Evolutionary conservation across 78 protist species (phyloP).

Genomic region (Dictyostelium intermedium): DNA sequence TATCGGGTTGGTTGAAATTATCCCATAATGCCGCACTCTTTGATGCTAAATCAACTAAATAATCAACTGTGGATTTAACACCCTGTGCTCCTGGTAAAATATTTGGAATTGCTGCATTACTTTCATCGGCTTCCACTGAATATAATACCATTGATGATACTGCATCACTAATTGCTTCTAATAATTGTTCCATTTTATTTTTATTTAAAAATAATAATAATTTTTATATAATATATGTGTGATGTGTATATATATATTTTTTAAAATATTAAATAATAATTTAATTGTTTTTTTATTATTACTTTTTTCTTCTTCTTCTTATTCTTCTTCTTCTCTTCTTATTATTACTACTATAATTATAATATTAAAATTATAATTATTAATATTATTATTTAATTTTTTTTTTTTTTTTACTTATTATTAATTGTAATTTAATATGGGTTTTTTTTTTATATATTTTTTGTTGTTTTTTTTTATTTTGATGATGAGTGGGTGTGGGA

Average conservation of each 20-base stretch:
- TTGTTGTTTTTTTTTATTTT: not conserved
- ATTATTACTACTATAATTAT: too few relatives aligned
- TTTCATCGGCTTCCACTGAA: constrained; percentile 76
- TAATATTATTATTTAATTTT: not conserved
- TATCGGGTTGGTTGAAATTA: constrained; percentile 71
- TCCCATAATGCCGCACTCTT: constrained; percentile 60
- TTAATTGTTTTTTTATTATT: too few relatives aligned
- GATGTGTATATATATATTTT: too few relatives aligned
- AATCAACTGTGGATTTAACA: constrained; percentile 66
- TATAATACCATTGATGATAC: constrained; percentile 75
- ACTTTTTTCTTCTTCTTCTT: too few relatives aligned
- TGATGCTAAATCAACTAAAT: constrained; percentile 55
- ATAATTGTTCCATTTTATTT: constrained; percentile 61
- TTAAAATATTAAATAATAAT: too few relatives aligned
- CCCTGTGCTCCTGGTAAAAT: constrained; percentile 75
- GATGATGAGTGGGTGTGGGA: not conserved
- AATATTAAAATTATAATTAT: too few relatives aligned
- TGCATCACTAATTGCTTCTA: constrained; percentile 79
- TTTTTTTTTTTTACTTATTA: not conserved
- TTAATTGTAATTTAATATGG: not conserved
- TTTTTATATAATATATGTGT: too few relatives aligned
- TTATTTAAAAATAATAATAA: too few relatives aligned
- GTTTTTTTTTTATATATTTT: not conserved
- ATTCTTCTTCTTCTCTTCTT: too few relatives aligned
- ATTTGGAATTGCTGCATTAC: constrained; percentile 79